Conservation (phyloP, 2,329 filamentous ascomycete genomes). For the Colletotrichum gigasporum region DNA sequence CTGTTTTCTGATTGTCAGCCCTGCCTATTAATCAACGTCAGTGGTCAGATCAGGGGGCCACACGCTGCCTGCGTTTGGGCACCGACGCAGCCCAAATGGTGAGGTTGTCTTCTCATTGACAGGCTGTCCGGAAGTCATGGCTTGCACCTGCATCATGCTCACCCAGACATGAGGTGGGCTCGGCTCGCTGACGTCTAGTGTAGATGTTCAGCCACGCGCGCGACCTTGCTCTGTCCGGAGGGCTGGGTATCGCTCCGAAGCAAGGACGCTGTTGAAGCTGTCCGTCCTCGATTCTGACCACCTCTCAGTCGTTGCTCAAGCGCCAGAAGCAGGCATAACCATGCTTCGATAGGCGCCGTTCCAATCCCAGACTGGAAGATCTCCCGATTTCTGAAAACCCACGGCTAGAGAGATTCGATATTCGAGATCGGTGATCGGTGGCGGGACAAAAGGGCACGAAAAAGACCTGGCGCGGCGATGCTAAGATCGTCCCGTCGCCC, state of each 20-base stretch:
- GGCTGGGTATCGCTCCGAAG: not conserved
- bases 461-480: not conserved
- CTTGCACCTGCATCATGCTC: constrained; percentile 23
- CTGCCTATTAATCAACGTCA: constrained; percentile 11
- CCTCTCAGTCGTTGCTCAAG: not conserved
- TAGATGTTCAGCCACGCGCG: not conserved
- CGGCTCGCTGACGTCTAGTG: constrained; percentile 27
- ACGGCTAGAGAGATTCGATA: constrained; percentile 1
- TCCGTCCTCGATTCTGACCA: constrained; percentile 1
- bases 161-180: constrained; percentile 1
- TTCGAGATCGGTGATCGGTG: constrained; percentile 17
- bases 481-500: constrained; percentile 20
- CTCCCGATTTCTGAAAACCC: constrained; percentile 9
- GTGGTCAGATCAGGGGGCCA: constrained; percentile 1
- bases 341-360: constrained; percentile 8
- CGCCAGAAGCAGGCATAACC: constrained; percentile 20
- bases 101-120: constrained; percentile 30
- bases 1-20: constrained; percentile 1
- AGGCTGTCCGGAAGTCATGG: constrained; percentile 10
- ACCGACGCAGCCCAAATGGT: constrained; percentile 34
- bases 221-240: not conserved
- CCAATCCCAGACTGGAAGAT: constrained; percentile 5
- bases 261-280: not conserved
- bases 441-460: not conserved
- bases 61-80: constrained; percentile 24